Conservation (phyloP, 2,329 filamentous ascomycete species). For the Fusarium musae region DNA sequence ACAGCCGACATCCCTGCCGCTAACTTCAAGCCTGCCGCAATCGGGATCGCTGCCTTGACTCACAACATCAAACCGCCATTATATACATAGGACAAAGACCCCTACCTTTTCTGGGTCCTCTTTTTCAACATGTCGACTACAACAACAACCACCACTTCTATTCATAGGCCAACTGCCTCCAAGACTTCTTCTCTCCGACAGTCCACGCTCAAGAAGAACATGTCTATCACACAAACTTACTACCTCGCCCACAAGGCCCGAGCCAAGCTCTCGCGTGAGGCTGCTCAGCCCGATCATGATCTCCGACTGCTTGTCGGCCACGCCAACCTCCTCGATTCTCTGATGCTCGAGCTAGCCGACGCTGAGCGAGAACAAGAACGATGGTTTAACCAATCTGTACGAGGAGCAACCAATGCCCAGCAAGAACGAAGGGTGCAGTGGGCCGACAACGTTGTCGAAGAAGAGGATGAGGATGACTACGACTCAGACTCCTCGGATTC, state of each 20-base stretch:
- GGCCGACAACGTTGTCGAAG: slow-evolving; percentile 80
- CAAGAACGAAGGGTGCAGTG: slow-evolving; percentile 82
- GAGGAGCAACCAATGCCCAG: slow-evolving; percentile 71
- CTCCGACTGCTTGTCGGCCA: slow-evolving; percentile 95
- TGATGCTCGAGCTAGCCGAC: slow-evolving; percentile 92
- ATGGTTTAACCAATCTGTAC: slow-evolving; percentile 97
- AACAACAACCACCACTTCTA: slow-evolving; percentile 39
- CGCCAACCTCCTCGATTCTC: slow-evolving; percentile 94
- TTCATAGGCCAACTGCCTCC: slow-evolving; percentile 43
- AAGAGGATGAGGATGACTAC: slow-evolving; percentile 78
- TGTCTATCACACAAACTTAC: slow-evolving; percentile 99
- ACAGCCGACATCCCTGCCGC: slow-evolving; percentile 46
- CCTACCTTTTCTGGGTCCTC: slow-evolving; percentile 27
- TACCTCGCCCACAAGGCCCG: slow-evolving; percentile 97
- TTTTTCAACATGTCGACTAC: slow-evolving; percentile 47
- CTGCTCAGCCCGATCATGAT: slow-evolving; percentile 90
- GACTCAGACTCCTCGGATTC: slow-evolving; percentile 70
- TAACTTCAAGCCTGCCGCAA: slow-evolving; percentile 44
- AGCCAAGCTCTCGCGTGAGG: slow-evolving; percentile 94
- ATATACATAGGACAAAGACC: slow-evolving; percentile 40
- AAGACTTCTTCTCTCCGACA: slow-evolving; percentile 46
- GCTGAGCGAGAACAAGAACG: slow-evolving; percentile 95
- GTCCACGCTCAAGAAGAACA: slow-evolving; percentile 75
- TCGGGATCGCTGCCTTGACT: slow-evolving; percentile 47
- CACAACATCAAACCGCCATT: slow-evolving; percentile 40